Evolutionary conservation across 192 early-diverging fungal species (phyloP), one percentile per base, ranked within the genome.

Genomic region (Coemansia sp.): DNA sequence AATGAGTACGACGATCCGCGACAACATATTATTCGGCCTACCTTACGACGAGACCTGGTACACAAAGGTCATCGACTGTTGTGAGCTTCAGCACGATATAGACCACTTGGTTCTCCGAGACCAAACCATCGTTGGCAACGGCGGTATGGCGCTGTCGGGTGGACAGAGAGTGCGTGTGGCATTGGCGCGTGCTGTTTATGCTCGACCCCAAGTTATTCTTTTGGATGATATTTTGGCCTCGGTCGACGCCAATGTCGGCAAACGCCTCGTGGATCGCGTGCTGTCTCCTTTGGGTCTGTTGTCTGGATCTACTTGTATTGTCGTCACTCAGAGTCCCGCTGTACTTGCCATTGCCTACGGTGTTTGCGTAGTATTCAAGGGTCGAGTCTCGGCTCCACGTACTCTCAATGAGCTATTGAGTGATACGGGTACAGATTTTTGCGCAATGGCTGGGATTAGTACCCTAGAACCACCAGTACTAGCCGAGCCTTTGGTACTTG

Each of bases 101-200:
- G 55, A 43, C 43, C 42, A 66, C 37, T 6, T 63, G 57, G 59
- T 73, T 43, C 16, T 39, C 4, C 72, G 82, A n/a, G 85, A 90
- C 28, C 59, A 58, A 30, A 85, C 90, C 0, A 63, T 78, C 9
- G 84, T 92, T 49, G 88, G 90, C 4, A 72, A 85, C 63, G 78
- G 75, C 64, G 88, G 89, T 0, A 70, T 88, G 39, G 79, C 77
- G 13, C 62, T 91, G 17, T 86, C 84, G 4, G 89, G 89, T 40
- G 89, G 89, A 55, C 89, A 91, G 70, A 86, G 87, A 35, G 82
- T 88, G 49, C 86, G 92, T 39, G 76, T 93, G 4, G 81, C 86
- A 0, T 57, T 91, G 14, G 91, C 91, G 0, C 88, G 96, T 9
- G 84, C 90, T 3, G 84, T 93, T 0, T 95, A 97, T 75, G 72